Conservation (phyloP, 2,329 filamentous ascomycete species). For the Ciborinia camelliae region DNA sequence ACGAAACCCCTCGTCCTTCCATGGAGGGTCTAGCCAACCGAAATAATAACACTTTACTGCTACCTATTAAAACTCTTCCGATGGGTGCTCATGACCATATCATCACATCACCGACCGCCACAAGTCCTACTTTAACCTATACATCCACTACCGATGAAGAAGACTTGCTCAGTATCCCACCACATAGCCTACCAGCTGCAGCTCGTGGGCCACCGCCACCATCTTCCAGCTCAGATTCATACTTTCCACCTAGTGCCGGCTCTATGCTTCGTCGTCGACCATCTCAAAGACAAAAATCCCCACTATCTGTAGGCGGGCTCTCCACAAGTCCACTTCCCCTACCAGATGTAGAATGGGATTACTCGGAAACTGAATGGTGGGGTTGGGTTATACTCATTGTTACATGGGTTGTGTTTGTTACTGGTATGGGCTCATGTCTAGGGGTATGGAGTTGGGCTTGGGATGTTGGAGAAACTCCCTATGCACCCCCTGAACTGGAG, state of each 20-base stretch:
- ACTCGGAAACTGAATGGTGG: slow-evolving; percentile 96
- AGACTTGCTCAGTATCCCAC: slow-evolving; percentile 64
- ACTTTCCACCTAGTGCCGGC: slow-evolving; percentile 49
- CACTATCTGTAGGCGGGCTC: slow-evolving; percentile 54
- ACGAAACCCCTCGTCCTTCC: slow-evolving; percentile 46
- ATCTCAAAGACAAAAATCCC: slow-evolving; percentile 49
- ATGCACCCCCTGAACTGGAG: slow-evolving; percentile 90
- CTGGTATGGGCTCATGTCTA: slow-evolving; percentile 93
- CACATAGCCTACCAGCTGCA: slow-evolving; percentile 44
- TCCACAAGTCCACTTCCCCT: slow-evolving; percentile 46
- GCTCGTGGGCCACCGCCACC: slow-evolving; percentile 44
- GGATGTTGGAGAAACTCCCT: slow-evolving; percentile 95
- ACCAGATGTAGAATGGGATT: slow-evolving; percentile 70
- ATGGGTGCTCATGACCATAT: slow-evolving; percentile 34
- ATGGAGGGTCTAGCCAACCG: slow-evolving; percentile 46
- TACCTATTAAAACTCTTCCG: slow-evolving; percentile 35
- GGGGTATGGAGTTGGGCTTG: slow-evolving; percentile 98
- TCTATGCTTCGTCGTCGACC: slow-evolving; percentile 37
- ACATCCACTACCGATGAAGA: slow-evolving; percentile 83
- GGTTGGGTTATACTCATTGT: slow-evolving; percentile 88
- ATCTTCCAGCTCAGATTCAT: slow-evolving; percentile 61
- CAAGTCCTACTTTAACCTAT: slow-evolving; percentile 57
- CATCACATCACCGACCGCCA: slow-evolving; percentile 39
- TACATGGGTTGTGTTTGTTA: slow-evolving; percentile 94
- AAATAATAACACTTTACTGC: slow-evolving; percentile 28